Conservation (phyloP, 73 alveolate genomes). For the Durusdinium trenchii region DNA sequence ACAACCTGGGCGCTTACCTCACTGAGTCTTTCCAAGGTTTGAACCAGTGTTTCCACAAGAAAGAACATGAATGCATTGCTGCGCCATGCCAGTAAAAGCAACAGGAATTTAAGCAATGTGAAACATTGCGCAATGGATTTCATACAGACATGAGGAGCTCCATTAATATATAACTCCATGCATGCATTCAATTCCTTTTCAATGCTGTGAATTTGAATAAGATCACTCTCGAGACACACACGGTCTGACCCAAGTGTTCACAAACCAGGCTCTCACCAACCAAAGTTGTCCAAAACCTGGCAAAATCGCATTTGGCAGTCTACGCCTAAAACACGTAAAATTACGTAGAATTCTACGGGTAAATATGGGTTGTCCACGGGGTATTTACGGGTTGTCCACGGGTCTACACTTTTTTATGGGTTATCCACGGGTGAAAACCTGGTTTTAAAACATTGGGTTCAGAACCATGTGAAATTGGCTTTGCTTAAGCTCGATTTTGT, state of each 20-base stretch:
- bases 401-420: not conserved
- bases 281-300: not conserved
- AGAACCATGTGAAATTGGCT: not conserved
- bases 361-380: slow-evolving; percentile 15
- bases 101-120: too few relatives aligned
- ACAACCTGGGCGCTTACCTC: too few relatives aligned
- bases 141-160: not conserved
- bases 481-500: not conserved
- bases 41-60: too few relatives aligned
- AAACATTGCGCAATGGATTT: not conserved
- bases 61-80: not conserved
- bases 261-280: not conserved
- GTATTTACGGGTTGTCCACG: not conserved
- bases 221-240: not conserved
- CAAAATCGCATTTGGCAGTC: not conserved
- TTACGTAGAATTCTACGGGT: slow-evolving; percentile 30
- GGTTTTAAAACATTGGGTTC: not conserved
- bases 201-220: not conserved
- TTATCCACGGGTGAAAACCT: not conserved
- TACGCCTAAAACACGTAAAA: not conserved
- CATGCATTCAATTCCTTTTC: not conserved
- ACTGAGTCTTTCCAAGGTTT: too few relatives aligned
- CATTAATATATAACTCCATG: too few relatives aligned
- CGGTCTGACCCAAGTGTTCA: not conserved
- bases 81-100: not conserved